Evolutionary conservation across 1,284 basidiomycete genomes (phyloP), one percentile per base, ranked within the genome.

Genomic region (Tilletia indica): DNA sequence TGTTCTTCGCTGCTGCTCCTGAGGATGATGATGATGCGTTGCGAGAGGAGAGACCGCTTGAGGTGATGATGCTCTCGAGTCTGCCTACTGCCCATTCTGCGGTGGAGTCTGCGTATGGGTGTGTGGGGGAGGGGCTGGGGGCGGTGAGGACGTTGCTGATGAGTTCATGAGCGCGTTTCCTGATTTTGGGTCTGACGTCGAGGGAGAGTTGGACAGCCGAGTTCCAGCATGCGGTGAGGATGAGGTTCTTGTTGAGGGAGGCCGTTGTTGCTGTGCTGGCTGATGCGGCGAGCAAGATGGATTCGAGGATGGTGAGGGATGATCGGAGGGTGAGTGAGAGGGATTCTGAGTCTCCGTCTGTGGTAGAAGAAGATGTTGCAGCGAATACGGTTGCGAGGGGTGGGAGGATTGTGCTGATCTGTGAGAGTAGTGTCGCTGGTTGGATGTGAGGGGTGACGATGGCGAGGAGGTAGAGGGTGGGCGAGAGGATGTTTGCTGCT

Each of bases 151-250:
- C 87, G 76, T 92, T 90, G 75, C 88, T 88, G 54, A 99, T 88
- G 31, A 93, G 89, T 78, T 97, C 94, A 71, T 92, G 91, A 9
- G 96, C 94, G 76, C 91, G 89, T 85, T 90, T 94, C 71, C 97
- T 90, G 66, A 99, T 93, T 86, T 99, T 98, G 48, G 97, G 96
- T 63, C 96, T 87, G 1, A 90, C 88, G 86, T 99, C 96, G 68
- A 94, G 87, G 77, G 90, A 91, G 68, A 98, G 86, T 73, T 92
- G 90, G 66, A 99, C 87, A 66, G 96, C 87, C 89, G 77, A 92
- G 88, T 82, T 85, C 84, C 86, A 90, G 79, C 78, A 80, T 2
- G 74, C 76, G 11, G 73, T 73, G 45, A 82, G 71, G 1, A 74
- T 74, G 11, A 71, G 71, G 54, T 83, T 76, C 38, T 71, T 77